These are phyloP conservation scores for Ampelocalamus luodianensis DNA, from an alignment of 176 grass and related monocot genomes.

Conservation along the genomic window DNA sequence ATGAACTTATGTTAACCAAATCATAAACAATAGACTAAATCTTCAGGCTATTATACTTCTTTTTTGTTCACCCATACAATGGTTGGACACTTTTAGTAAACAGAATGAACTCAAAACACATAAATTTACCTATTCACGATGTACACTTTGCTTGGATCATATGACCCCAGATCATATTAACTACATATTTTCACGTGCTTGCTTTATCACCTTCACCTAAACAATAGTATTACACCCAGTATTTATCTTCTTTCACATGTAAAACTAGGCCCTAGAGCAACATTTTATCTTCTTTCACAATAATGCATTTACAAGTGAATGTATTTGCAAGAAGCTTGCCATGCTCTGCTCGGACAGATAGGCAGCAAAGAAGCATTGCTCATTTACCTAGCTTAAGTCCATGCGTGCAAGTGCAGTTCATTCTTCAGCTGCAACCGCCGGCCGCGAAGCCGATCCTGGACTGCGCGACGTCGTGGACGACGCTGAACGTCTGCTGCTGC, in stretches of 20 bases:
- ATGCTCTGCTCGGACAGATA: neutral
- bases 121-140: neutral
- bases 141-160: neutral
- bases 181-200: neutral
- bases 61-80: neutral
- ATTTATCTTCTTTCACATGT: neutral
- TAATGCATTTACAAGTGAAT: neutral
- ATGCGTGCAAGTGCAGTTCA: neutral
- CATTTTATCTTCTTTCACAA: neutral
- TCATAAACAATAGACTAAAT: neutral
- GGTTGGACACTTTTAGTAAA: neutral
- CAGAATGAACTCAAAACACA: neutral
- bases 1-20: neutral
- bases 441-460: conserved; percentile 73
- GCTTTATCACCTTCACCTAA: neutral
- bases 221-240: neutral
- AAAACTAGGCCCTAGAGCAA: neutral
- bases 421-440: conserved; percentile 70
- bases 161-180: neutral
- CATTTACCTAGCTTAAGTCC: conserved; percentile 5
- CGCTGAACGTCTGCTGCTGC: conserved; percentile 84
- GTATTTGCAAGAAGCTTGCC: conserved; percentile 5
- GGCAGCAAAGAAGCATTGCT: conserved; percentile 22
- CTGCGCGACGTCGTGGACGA: conserved; percentile 64
- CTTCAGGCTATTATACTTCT: neutral